A percentile compares a stretch with the other conserved stretches of the same genome.
phyloP scores from a whole-genome alignment of 2,329 filamentous ascomycete genomes.

The Sclerotiophoma versabilis region DNA sequence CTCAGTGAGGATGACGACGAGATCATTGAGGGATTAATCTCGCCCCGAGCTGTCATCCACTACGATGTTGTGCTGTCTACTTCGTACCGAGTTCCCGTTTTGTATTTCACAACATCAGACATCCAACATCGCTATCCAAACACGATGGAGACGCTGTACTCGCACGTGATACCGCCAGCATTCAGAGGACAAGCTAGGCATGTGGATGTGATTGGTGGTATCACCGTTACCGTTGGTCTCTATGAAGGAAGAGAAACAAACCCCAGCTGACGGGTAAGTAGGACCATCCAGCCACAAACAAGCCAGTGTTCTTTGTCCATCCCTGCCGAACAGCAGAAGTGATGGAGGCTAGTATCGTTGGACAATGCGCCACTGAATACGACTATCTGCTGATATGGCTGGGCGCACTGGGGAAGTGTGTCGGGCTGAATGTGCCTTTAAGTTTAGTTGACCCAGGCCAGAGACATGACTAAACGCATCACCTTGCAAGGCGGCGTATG shows the following conservation, averaged over 20 bases:
- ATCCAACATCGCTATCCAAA: slow-evolving; percentile 35
- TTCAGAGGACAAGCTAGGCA: slow-evolving; percentile 43
- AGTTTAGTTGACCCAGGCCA: slow-evolving; percentile 57
- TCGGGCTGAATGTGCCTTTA: slow-evolving; percentile 79
- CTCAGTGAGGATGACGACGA: slow-evolving; percentile 31
- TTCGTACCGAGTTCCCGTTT: slow-evolving; percentile 54
- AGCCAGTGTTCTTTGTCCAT: slow-evolving; percentile 88
- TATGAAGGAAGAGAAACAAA: neutral
- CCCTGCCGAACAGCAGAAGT: slow-evolving; percentile 88
- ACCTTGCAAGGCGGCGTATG: slow-evolving; percentile 6
- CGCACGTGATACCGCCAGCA: slow-evolving; percentile 44
- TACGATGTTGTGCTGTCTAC: slow-evolving; percentile 55
- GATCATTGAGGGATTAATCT: neutral
- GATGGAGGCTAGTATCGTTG: slow-evolving; percentile 64
- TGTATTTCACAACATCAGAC: slow-evolving; percentile 51
- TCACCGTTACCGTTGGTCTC: slow-evolving; percentile 46
- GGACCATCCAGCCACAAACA: slow-evolving; percentile 82
- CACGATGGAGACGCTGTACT: slow-evolving; percentile 46
- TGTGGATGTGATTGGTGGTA: slow-evolving; percentile 50
- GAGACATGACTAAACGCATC: neutral
- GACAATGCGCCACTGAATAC: slow-evolving; percentile 52
- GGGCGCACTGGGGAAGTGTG: slow-evolving; percentile 80
- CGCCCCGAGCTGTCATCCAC: slow-evolving; percentile 18
- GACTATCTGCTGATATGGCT: slow-evolving; percentile 89
- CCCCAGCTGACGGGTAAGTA: slow-evolving; percentile 44